These are phyloP conservation scores for Pichia kluyveri DNA, from an alignment of 805 yeast genomes.

Conservation along the genomic window DNA sequence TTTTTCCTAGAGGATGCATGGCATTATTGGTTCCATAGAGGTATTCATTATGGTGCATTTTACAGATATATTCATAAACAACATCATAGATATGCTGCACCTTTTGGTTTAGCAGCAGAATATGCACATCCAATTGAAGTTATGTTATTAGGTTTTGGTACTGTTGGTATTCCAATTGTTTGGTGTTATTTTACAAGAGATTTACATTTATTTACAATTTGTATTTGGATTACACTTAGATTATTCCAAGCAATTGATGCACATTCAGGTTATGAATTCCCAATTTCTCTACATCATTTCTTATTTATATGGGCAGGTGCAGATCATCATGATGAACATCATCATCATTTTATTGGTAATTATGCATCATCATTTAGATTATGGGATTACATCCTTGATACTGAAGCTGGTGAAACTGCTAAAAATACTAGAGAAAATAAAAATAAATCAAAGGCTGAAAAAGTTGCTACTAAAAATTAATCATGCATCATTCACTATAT, in stretches of 20 bases:
- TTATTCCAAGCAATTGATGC: slow-evolving; percentile 95
- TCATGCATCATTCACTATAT: no score
- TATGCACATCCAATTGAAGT: slow-evolving; percentile 97
- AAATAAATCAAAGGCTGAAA: slow-evolving; percentile 47
- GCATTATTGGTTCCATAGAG: slow-evolving; percentile 95
- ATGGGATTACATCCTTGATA: slow-evolving; percentile 84
- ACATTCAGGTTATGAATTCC: slow-evolving; percentile 97
- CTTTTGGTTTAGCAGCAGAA: slow-evolving; percentile 95
- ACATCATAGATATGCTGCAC: slow-evolving; percentile 97
- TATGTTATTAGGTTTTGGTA: slow-evolving; percentile 83
- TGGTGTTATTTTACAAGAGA: slow-evolving; percentile 69
- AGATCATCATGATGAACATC: slow-evolving; percentile 96
- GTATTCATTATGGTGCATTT: slow-evolving; percentile 79
- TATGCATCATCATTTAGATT: slow-evolving; percentile 92
- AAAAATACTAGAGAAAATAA: slow-evolving; percentile 62
- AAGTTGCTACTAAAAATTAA: slow-evolving; percentile 1
- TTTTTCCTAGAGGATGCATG: slow-evolving; percentile 87
- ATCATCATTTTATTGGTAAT: slow-evolving; percentile 91
- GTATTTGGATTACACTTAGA: slow-evolving; percentile 80
- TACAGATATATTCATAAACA: slow-evolving; percentile 93
- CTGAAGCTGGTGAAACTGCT: slow-evolving; percentile 86
- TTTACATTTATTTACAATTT: slow-evolving; percentile 84
- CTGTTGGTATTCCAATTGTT: slow-evolving; percentile 88
- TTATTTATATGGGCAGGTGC: slow-evolving; percentile 98
- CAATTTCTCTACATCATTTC: slow-evolving; percentile 88